Evolutionary conservation across 768 basidiomycete genomes (phyloP).

Genomic region (Trametes elegans): DNA sequence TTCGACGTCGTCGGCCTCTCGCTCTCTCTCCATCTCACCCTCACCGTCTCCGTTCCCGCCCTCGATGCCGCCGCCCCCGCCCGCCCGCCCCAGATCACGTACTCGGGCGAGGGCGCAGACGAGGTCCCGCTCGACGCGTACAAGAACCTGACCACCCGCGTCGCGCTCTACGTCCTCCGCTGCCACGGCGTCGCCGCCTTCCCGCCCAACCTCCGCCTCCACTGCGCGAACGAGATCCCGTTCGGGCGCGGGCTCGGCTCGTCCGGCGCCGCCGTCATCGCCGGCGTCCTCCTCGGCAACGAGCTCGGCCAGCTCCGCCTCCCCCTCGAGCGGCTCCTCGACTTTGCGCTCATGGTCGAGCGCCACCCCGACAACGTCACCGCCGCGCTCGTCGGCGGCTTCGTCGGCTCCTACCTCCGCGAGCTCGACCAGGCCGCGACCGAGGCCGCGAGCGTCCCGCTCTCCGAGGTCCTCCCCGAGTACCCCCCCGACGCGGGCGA

Average conservation of each 20-base stretch:
- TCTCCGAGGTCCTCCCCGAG: conserved; percentile 95
- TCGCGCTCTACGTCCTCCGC: conserved; percentile 96
- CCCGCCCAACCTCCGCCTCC: conserved; percentile 73
- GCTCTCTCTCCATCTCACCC: conserved; percentile 78
- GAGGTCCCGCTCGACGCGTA: conserved; percentile 94
- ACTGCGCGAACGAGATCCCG: conserved; percentile 89
- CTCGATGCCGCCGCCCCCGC: conserved; percentile 35
- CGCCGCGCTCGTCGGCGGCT: conserved; percentile 93
- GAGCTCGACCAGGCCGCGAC: conserved; percentile 83
- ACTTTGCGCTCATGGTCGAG: conserved; percentile 99
- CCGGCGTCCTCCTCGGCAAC: conserved; percentile 88
- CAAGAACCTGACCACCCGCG: conserved; percentile 95
- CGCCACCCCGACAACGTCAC: conserved; percentile 99
- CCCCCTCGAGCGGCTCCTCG: conserved; percentile 70
- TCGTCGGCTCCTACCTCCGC: conserved; percentile 92
- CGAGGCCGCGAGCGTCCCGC: conserved; percentile 83
- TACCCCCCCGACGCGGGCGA: conserved; percentile 91
- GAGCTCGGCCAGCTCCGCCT: conserved; percentile 76
- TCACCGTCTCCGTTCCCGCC: conserved; percentile 55
- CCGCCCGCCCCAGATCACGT: conserved; percentile 60
- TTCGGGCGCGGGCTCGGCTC: conserved; percentile 98
- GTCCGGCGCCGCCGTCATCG: conserved; percentile 98
- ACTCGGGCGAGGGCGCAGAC: conserved; percentile 84
- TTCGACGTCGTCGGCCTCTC: conserved; percentile 99
- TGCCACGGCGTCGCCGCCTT: conserved; percentile 76